Conservation (phyloP, 495 filamentous ascomycete genomes). For the Penicillium coffeae region DNA sequence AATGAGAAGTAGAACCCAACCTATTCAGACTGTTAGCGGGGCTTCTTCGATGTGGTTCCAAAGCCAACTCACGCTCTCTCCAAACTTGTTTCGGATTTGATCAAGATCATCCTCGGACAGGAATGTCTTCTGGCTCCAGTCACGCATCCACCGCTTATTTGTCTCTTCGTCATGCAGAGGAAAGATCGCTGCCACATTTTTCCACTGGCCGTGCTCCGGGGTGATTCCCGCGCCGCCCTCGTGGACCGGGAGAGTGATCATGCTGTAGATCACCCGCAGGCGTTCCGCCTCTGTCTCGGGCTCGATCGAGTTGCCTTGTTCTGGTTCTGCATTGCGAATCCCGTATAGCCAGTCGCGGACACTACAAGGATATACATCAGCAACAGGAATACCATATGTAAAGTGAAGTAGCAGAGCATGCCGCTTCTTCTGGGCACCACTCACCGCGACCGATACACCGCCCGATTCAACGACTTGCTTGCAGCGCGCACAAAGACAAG, state of each 20-base stretch:
- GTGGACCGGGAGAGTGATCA: constrained; percentile 75
- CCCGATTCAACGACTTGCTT: constrained; percentile 35
- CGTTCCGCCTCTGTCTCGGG: constrained; percentile 89
- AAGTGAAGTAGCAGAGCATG: neutral
- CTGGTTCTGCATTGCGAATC: constrained; percentile 73
- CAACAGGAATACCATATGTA: neutral
- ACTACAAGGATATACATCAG: constrained; percentile 34
- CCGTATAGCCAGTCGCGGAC: constrained; percentile 97
- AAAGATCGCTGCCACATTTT: constrained; percentile 78
- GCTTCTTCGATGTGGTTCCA: no score
- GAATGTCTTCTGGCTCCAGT: constrained; percentile 80
- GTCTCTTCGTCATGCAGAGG: constrained; percentile 83
- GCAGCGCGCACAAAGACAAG: constrained; percentile 76
- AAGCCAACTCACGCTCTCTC: constrained; percentile 65
- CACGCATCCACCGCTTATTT: constrained; percentile 86
- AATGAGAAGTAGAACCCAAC: constrained; percentile 97
- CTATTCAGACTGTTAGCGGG: constrained; percentile 22
- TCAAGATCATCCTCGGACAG: constrained; percentile 73
- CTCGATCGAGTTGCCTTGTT: constrained; percentile 58
- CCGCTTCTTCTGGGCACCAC: constrained; percentile 4
- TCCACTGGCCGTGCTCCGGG: constrained; percentile 77
- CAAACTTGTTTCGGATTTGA: constrained; percentile 81
- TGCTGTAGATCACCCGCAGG: constrained; percentile 74
- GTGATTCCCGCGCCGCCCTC: constrained; percentile 91
- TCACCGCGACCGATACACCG: constrained; percentile 67